Conservation (phyloP, 768 basidiomycete species). For the Mycena chlorophos region DNA sequence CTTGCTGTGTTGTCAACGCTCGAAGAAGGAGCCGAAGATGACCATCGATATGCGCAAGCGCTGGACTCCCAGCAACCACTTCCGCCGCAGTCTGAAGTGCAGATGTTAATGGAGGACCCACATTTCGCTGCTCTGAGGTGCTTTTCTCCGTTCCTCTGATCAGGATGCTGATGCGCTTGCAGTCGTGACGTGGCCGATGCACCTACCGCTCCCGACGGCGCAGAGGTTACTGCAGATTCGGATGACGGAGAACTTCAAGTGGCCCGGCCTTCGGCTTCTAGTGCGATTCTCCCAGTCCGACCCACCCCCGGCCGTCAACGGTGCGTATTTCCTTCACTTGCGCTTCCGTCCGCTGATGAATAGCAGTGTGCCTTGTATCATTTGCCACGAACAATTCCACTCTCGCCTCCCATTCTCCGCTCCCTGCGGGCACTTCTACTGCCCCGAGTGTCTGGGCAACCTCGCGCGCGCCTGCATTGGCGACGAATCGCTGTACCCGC, state of each 20-base stretch:
- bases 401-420: slow-evolving; percentile 32
- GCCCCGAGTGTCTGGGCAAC: slow-evolving; percentile 41
- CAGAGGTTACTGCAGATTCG: neutral
- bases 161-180: neutral
- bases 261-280: neutral
- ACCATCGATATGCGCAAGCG: slow-evolving; percentile 43
- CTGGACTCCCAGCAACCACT: slow-evolving; percentile 32
- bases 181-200: neutral
- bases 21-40: slow-evolving; percentile 42
- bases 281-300: neutral
- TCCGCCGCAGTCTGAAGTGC: slow-evolving; percentile 27
- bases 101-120: slow-evolving; percentile 18
- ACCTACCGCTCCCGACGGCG: neutral
- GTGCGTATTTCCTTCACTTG: neutral
- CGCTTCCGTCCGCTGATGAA: neutral
- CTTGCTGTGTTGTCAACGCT: slow-evolving; percentile 32
- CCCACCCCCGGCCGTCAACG: neutral
- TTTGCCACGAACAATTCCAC: slow-evolving; percentile 40
- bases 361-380: slow-evolving; percentile 37
- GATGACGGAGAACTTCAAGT: neutral
- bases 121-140: slow-evolving; percentile 7
- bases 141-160: neutral
- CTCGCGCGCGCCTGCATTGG: slow-evolving; percentile 43
- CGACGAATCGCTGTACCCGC: slow-evolving; percentile 55
- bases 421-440: slow-evolving; percentile 50